These are phyloP conservation scores for Aureobasidium leucospermi DNA, from an alignment of 2,329 filamentous ascomycete genomes.

Conservation along the genomic window DNA sequence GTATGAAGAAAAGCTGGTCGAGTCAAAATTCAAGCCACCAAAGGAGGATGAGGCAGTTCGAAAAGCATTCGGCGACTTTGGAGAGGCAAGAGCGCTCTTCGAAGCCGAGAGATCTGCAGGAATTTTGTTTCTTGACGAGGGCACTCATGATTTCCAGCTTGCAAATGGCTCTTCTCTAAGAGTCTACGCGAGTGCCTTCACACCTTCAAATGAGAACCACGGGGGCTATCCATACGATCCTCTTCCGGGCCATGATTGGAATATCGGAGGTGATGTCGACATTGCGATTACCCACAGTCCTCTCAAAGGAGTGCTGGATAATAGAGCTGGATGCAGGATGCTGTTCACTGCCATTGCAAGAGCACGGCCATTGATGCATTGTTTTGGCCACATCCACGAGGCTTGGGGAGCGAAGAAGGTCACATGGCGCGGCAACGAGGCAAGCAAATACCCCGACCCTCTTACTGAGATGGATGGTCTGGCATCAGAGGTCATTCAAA, in stretches of 20 bases:
- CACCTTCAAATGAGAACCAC: slow-evolving; percentile 44
- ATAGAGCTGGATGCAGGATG: slow-evolving; percentile 34
- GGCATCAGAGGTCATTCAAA: not conserved
- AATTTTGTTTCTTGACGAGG: slow-evolving; percentile 49
- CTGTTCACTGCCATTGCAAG: slow-evolving; percentile 41
- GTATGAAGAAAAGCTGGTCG: not conserved
- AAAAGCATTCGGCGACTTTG: not conserved
- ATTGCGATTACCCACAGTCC: slow-evolving; percentile 36
- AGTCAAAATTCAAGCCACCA: not conserved
- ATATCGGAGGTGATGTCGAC: slow-evolving; percentile 27
- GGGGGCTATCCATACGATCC: slow-evolving; percentile 45
- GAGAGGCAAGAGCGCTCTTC: not conserved
- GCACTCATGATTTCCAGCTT: slow-evolving; percentile 38
- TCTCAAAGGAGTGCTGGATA: slow-evolving; percentile 26
- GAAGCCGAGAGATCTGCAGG: slow-evolving; percentile 22
- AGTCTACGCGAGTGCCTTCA: slow-evolving; percentile 47
- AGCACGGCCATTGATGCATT: slow-evolving; percentile 43
- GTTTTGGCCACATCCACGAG: slow-evolving; percentile 55
- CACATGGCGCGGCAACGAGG: slow-evolving; percentile 38
- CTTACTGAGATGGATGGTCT: not conserved
- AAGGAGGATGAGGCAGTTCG: not conserved
- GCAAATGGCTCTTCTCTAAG: slow-evolving; percentile 42
- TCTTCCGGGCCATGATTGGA: slow-evolving; percentile 23
- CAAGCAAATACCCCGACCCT: not conserved
- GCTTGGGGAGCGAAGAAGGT: slow-evolving; percentile 51